Evolutionary conservation across 2,329 filamentous ascomycete genomes (phyloP).

Genomic region (Fusarium pseudocircinatum): DNA sequence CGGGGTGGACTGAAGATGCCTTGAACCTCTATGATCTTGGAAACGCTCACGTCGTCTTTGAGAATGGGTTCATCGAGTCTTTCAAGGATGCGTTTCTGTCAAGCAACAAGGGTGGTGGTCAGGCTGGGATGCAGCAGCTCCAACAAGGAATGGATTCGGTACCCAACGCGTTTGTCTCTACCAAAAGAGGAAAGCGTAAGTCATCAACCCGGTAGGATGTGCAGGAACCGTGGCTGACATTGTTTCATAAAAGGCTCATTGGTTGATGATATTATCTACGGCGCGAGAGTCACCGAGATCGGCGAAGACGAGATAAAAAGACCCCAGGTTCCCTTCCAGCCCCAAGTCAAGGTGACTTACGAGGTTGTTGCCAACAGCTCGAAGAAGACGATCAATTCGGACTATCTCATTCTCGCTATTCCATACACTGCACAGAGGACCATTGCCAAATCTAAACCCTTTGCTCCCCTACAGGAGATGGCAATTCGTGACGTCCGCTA

Average conservation of each 20-base stretch:
- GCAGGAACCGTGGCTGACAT: too few species aligned
- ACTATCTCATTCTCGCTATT: background rate
- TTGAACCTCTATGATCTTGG: background rate
- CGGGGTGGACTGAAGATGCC: background rate
- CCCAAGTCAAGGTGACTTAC: background rate
- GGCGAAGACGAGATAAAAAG: too few species aligned
- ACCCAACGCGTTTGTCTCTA: background rate
- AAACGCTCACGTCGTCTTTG: background rate
- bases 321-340: too few species aligned
- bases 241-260: too few species aligned
- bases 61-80: background rate
- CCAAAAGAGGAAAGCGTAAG: background rate
- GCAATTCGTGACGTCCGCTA: background rate
- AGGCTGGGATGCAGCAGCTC: background rate
- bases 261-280: background rate
- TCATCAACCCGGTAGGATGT: too few species aligned
- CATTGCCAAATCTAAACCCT: background rate
- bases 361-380: background rate
- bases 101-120: fast-evolving
- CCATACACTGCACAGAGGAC: background rate
- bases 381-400: background rate
- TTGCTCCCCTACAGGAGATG: background rate
- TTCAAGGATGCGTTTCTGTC: background rate
- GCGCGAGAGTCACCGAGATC: background rate
- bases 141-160: background rate